Evolutionary conservation across 2,329 filamentous ascomycete genomes (phyloP).

Genomic region (Reticulascus tulasneorum): DNA sequence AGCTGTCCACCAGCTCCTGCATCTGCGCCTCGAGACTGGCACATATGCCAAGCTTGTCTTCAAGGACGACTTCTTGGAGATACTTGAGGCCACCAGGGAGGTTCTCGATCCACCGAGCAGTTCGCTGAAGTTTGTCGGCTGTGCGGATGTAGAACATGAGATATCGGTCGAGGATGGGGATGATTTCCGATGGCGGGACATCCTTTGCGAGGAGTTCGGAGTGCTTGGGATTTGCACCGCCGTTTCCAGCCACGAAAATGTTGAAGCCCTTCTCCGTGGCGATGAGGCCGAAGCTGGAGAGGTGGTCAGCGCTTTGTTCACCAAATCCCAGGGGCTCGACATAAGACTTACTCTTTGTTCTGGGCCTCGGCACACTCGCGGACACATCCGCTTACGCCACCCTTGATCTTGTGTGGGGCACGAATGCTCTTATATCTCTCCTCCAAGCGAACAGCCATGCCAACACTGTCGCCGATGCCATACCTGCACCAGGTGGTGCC

Average conservation of each 20-base stretch:
- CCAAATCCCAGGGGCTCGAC: not conserved
- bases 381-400: constrained; percentile 86
- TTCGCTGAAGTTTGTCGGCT: constrained; percentile 84
- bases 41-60: constrained; percentile 83
- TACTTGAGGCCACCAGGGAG: constrained; percentile 82
- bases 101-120: constrained; percentile 81
- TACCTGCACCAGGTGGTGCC: constrained; percentile 89
- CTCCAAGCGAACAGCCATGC: constrained; percentile 82
- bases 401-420: constrained; percentile 88
- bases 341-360: constrained; percentile 71
- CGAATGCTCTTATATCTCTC: constrained; percentile 90
- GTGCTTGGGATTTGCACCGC: constrained; percentile 79
- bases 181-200: constrained; percentile 75
- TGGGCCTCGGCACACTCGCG: constrained; percentile 89
- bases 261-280: constrained; percentile 93
- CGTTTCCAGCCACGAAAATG: constrained; percentile 86
- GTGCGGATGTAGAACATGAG: constrained; percentile 93
- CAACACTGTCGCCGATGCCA: constrained; percentile 84
- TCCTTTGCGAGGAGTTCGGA: constrained; percentile 82
- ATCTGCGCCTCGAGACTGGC: constrained; percentile 83
- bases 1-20: constrained; percentile 76
- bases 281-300: constrained; percentile 73
- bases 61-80: constrained; percentile 74
- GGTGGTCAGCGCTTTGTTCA: constrained; percentile 9
- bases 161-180: constrained; percentile 82